Evolutionary conservation across 2,329 filamentous ascomycete genomes (phyloP).

Genomic region (Fonsecaea monophora): DNA sequence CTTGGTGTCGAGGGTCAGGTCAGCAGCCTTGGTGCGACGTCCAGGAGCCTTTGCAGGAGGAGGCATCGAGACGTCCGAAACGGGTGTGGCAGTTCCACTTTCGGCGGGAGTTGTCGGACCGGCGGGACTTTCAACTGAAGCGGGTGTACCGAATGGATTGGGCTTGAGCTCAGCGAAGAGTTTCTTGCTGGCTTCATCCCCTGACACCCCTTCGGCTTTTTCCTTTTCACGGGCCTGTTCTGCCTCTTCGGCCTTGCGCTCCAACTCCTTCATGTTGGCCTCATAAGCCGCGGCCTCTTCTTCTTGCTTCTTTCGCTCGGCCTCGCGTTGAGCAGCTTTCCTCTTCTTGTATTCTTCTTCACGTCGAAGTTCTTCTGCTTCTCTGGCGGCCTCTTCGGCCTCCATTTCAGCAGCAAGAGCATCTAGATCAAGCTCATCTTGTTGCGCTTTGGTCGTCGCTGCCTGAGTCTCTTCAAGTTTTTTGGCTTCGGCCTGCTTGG

Average conservation of each 20-base stretch:
- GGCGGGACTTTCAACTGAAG: constrained; percentile 43
- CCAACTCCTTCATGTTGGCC: constrained; percentile 57
- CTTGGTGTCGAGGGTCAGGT: constrained; percentile 85
- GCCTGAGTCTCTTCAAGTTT: constrained; percentile 28
- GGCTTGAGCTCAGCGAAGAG: constrained; percentile 54
- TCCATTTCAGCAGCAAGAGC: constrained; percentile 47
- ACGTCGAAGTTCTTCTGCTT: constrained; percentile 54
- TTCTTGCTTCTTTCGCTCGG: constrained; percentile 53
- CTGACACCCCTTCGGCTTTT: constrained; percentile 43
- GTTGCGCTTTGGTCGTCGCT: constrained; percentile 42
- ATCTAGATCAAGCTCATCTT: constrained; percentile 55
- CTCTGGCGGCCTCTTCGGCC: constrained; percentile 54
- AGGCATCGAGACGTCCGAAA: constrained; percentile 54
- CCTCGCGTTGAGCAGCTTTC: constrained; percentile 76
- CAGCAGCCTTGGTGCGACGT: constrained; percentile 79
- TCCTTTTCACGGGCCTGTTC: constrained; percentile 54
- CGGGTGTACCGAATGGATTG: constrained; percentile 45
- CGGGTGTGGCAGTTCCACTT: constrained; percentile 55
- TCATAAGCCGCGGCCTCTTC: constrained; percentile 54
- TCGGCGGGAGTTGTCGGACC: constrained; percentile 48
- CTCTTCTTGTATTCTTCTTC: constrained; percentile 67
- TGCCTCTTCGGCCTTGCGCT: constrained; percentile 56
- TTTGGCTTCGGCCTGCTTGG: constrained; percentile 47
- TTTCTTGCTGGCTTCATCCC: constrained; percentile 47
- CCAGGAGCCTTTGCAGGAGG: constrained; percentile 62